phyloP scores from a whole-genome alignment of 2,329 filamentous ascomycete species.

The Aspergillus fructus region DNA sequence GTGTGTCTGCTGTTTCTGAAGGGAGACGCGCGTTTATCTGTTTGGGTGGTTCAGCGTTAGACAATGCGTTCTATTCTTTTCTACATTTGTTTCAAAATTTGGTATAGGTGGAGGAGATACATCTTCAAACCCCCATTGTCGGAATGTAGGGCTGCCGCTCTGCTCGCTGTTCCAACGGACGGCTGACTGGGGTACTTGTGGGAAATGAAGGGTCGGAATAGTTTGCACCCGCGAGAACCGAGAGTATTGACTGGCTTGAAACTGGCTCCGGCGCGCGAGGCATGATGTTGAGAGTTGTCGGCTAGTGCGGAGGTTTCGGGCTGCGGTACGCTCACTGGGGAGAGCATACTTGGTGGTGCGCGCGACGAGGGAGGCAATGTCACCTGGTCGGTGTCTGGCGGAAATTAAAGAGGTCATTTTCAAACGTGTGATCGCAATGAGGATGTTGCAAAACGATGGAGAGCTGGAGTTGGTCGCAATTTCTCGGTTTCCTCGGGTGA shows the following conservation, averaged over 20 bases:
- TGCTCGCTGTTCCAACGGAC: conserved; percentile 19
- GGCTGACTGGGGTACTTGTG: no score
- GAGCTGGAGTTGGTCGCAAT: neutral
- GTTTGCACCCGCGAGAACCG: neutral
- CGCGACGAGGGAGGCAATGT: conserved; percentile 6
- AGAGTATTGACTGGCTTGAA: neutral
- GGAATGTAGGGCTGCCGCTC: conserved; percentile 13
- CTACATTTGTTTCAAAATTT: neutral
- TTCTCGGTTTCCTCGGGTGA: conserved; percentile 10
- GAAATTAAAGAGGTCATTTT: conserved; percentile 14
- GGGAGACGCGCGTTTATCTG: conserved; percentile 40
- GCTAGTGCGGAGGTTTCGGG: neutral
- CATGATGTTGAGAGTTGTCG: neutral
- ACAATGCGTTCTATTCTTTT: neutral
- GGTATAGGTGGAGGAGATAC: conserved; percentile 20
- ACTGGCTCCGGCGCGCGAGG: neutral
- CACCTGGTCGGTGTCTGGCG: conserved; percentile 3
- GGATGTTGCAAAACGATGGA: neutral
- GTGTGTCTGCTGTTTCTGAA: conserved; percentile 13
- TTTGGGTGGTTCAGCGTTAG: neutral
- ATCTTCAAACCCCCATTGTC: conserved; percentile 37
- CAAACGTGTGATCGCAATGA: neutral
- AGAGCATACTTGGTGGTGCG: conserved; percentile 6
- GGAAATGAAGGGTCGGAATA: neutral
- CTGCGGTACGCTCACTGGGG: neutral